Evolutionary conservation across 495 filamentous ascomycete genomes (phyloP).

Genomic region (Durotheca rogersii): DNA sequence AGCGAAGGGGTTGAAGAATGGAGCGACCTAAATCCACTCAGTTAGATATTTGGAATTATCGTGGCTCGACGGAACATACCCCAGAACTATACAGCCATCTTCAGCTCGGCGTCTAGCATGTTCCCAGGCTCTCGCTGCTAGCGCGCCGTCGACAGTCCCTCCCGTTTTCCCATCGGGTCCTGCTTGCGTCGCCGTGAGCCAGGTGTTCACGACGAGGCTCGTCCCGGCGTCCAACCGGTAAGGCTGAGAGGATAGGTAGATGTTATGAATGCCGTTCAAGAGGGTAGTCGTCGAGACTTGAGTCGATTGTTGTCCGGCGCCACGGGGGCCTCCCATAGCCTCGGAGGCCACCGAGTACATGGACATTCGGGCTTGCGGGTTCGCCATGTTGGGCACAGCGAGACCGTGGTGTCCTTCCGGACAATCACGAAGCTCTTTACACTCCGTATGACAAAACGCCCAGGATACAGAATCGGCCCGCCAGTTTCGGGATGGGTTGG

Average conservation of each 20-base stretch:
- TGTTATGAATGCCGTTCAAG: conserved; percentile 86
- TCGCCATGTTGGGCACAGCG: conserved; percentile 60
- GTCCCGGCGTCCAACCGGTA: conserved; percentile 88
- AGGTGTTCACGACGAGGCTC: conserved; percentile 92
- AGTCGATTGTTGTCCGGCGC: conserved; percentile 62
- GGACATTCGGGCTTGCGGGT: conserved; percentile 69
- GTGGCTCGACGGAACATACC: conserved; percentile 51
- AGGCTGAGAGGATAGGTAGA: conserved; percentile 76
- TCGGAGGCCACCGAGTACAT: conserved; percentile 79
- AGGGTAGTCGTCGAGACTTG: conserved; percentile 92
- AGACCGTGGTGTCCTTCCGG: conserved; percentile 37
- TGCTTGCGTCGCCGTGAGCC: conserved; percentile 72
- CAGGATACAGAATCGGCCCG: neutral
- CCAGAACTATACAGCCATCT: conserved; percentile 88
- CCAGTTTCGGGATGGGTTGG: conserved; percentile 3
- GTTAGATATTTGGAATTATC: no score
- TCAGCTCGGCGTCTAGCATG: conserved; percentile 93
- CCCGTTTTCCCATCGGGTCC: conserved; percentile 66
- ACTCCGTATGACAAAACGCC: conserved; percentile 4
- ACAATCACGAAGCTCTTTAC: conserved; percentile 38
- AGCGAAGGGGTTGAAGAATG: conserved; percentile 86
- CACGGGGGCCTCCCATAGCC: conserved; percentile 56
- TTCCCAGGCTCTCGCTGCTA: conserved; percentile 89
- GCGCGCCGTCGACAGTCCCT: conserved; percentile 74
- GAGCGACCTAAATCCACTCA: conserved; percentile 63